Evolutionary conservation across 305 asterid species (phyloP).

Genomic region (Fraxinus velutina): DNA sequence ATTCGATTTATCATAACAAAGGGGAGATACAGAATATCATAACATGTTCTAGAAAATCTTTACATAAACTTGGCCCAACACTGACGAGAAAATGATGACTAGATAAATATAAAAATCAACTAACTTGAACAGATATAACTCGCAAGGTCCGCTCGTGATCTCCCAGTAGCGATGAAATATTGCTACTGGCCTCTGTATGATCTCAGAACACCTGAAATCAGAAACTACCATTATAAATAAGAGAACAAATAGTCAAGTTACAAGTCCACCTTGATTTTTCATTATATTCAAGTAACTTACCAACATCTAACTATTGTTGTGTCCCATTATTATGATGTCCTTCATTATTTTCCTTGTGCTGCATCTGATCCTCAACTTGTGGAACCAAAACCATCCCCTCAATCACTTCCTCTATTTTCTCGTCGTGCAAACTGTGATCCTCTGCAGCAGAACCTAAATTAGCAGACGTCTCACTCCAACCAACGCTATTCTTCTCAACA

Average conservation of each 20-base stretch:
- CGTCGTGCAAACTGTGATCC: slow-evolving; percentile 19
- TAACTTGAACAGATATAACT: not conserved
- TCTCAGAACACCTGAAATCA: not conserved
- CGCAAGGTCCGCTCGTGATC: not conserved
- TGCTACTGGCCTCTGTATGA: not conserved
- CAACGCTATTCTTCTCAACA: slow-evolving; percentile 22
- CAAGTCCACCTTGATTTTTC: slow-evolving; percentile 16
- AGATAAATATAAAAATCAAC: not conserved
- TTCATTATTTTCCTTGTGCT: slow-evolving; percentile 22
- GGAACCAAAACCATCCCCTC: slow-evolving; percentile 20
- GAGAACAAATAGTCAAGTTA: not conserved
- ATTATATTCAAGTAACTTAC: not conserved
- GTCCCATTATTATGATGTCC: slow-evolving; percentile 23
- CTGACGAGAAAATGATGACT: not conserved
- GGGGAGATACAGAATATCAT: not conserved
- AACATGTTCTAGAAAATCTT: not conserved
- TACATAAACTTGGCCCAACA: not conserved
- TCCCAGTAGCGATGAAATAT: not conserved
- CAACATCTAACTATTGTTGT: slow-evolving; percentile 18
- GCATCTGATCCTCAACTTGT: slow-evolving; percentile 27
- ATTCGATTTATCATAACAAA: not conserved
- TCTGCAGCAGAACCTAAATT: slow-evolving; percentile 23
- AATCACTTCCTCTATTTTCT: slow-evolving; percentile 23
- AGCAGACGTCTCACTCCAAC: slow-evolving; percentile 24
- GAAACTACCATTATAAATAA: not conserved